phyloP scores from a whole-genome alignment of 2,329 filamentous ascomycete species.

The Fusarium brevicatenulatum region DNA sequence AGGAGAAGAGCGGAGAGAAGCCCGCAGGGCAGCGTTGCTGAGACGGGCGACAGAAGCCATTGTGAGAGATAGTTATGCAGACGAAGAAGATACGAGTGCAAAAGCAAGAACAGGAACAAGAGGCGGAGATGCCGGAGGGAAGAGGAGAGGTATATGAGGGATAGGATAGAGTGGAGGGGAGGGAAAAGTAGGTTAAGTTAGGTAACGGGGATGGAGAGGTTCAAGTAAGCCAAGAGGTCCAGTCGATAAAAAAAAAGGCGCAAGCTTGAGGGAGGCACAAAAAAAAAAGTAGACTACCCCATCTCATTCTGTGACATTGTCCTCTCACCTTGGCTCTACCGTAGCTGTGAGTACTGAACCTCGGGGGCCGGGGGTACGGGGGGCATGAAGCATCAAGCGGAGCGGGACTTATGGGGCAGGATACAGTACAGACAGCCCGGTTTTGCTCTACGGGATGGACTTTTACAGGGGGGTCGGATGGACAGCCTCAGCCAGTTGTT shows the following conservation, averaged over 20 bases:
- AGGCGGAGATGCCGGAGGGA: slow-evolving; percentile 49
- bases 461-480: slow-evolving; percentile 23
- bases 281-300: slow-evolving; percentile 39
- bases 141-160: slow-evolving; percentile 48
- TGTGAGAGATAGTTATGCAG: slow-evolving; percentile 49
- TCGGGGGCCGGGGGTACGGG: slow-evolving; percentile 37
- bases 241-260: slow-evolving; percentile 41
- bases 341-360: slow-evolving; percentile 30
- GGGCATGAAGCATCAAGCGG: slow-evolving; percentile 33
- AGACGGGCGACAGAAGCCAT: slow-evolving; percentile 90
- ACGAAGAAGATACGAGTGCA: slow-evolving; percentile 46
- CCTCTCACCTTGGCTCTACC: slow-evolving; percentile 30
- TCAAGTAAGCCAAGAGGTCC: slow-evolving; percentile 40
- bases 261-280: slow-evolving; percentile 25
- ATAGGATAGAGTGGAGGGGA: slow-evolving; percentile 44
- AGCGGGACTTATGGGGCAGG: slow-evolving; percentile 36
- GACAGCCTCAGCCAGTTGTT: slow-evolving; percentile 24
- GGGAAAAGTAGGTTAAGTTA: slow-evolving; percentile 23
- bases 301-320: slow-evolving; percentile 16
- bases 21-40: slow-evolving; percentile 82
- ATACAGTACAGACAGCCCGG: slow-evolving; percentile 27
- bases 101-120: slow-evolving; percentile 33
- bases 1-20: slow-evolving; percentile 74
- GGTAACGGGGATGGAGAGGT: slow-evolving; percentile 47
- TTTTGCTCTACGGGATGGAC: slow-evolving; percentile 19